These are phyloP conservation scores for Verruconis gallopava DNA, from an alignment of 2,329 filamentous ascomycete genomes.

Conservation along the genomic window DNA sequence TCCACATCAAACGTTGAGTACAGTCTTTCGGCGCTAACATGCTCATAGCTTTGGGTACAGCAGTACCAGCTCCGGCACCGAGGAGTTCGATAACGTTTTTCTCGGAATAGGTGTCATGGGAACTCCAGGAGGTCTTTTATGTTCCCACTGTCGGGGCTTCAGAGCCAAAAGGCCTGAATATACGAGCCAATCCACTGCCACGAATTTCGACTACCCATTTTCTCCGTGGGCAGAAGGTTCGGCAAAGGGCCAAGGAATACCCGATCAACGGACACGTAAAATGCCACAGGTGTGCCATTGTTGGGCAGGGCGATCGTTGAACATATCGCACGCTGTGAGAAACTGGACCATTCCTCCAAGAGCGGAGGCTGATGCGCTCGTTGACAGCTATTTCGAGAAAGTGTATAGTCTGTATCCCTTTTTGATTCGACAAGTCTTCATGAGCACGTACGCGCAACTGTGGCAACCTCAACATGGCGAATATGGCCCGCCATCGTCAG, in stretches of 20 bases:
- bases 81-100: too few species aligned
- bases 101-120: slow-evolving; percentile 2
- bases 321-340: neutral
- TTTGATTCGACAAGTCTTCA: neutral
- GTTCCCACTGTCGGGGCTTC: neutral
- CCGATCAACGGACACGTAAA: neutral
- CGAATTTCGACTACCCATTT: slow-evolving; percentile 1
- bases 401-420: slow-evolving; percentile 1
- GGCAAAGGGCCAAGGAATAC: neutral
- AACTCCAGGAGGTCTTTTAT: neutral
- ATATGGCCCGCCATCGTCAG: neutral
- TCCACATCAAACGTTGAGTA: neutral
- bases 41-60: too few species aligned
- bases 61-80: too few species aligned
- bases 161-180: neutral
- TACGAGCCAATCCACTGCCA: neutral
- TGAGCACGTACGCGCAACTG: neutral
- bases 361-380: neutral
- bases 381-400: slow-evolving; percentile 3
- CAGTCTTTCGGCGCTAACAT: too few species aligned
- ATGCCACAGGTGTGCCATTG: neutral
- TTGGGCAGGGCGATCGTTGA: neutral
- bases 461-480: neutral
- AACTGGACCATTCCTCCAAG: neutral
- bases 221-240: neutral